Percentiles rank a stretch among this genome's conserved stretches.
Evolutionary conservation across 2,329 filamentous ascomycete genomes (phyloP).

Genomic region (Emmonsiellopsis sp.): DNA sequence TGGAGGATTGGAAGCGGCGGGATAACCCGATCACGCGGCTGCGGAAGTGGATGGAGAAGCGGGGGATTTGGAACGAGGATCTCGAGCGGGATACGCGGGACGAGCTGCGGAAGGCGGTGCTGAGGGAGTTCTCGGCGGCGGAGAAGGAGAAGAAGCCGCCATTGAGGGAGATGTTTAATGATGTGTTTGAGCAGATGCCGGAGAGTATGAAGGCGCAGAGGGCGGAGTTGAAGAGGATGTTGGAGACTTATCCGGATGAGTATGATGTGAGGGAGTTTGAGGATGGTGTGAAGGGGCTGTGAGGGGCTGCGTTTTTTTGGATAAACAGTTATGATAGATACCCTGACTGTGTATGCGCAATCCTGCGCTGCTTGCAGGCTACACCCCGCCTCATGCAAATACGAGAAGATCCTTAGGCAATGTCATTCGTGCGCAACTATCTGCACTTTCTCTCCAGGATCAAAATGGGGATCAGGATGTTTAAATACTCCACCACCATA

Average conservation of each 20-base stretch:
- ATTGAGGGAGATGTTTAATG: constrained; percentile 58
- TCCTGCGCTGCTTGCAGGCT: no score
- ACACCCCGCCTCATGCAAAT: no score
- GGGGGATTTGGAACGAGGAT: constrained; percentile 73
- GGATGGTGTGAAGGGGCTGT: constrained; percentile 58
- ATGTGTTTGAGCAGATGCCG: constrained; percentile 81
- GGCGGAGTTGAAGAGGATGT: constrained; percentile 60
- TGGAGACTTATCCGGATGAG: constrained; percentile 82
- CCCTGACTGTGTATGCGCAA: no score
- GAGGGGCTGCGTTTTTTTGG: constrained; percentile 8
- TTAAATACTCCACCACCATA: no score
- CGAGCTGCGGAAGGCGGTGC: constrained; percentile 59
- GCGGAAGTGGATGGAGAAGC: constrained; percentile 82
- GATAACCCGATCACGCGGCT: constrained; percentile 82
- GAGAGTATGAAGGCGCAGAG: constrained; percentile 70
- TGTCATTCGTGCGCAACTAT: no score
- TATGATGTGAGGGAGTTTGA: constrained; percentile 76
- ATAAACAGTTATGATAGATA: no score
- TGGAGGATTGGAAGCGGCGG: constrained; percentile 85
- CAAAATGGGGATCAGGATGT: no score
- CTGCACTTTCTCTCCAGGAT: no score
- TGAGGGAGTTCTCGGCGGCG: constrained; percentile 72
- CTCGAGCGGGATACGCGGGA: constrained; percentile 66
- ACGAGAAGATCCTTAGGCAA: no score
- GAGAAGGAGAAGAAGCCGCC: constrained; percentile 48